phyloP scores from a whole-genome alignment of 441 rosid species.

The Arabidopsis lyrata region DNA sequence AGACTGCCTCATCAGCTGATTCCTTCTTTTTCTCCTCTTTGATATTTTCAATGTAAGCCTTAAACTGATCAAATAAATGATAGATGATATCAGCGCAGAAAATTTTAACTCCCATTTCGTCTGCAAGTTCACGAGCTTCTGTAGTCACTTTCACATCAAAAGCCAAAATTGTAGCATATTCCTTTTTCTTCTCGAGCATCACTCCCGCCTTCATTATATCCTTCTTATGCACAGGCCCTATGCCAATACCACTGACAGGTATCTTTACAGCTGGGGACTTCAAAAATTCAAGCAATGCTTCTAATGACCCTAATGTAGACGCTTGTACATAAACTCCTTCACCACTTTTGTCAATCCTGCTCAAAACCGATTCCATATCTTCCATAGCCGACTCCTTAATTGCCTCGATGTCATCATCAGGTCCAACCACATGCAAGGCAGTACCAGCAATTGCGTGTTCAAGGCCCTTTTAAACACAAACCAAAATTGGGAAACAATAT shows the following conservation, averaged over 20 bases:
- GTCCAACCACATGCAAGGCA: slow-evolving; percentile 76
- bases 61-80: slow-evolving; percentile 92
- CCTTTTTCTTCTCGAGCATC: slow-evolving; percentile 98
- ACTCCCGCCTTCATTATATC: slow-evolving; percentile 94
- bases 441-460: slow-evolving; percentile 98
- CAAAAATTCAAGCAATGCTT: slow-evolving; percentile 92
- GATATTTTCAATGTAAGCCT: slow-evolving; percentile 82
- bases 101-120: slow-evolving; percentile 88
- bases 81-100: slow-evolving; percentile 95
- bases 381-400: slow-evolving; percentile 74
- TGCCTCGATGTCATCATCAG: slow-evolving; percentile 82
- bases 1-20: slow-evolving; percentile 93
- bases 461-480: slow-evolving; percentile 65
- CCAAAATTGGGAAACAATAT: slow-evolving; percentile 14
- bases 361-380: slow-evolving; percentile 89
- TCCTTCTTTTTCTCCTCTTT: slow-evolving; percentile 96
- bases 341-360: slow-evolving; percentile 83
- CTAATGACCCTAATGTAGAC: slow-evolving; percentile 93
- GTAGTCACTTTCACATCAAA: slow-evolving; percentile 94
- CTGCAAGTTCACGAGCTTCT: slow-evolving; percentile 90
- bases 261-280: slow-evolving; percentile 84
- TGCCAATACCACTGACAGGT: slow-evolving; percentile 91
- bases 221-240: slow-evolving; percentile 93
- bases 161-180: slow-evolving; percentile 91
- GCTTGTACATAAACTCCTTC: slow-evolving; percentile 98